A percentile compares a stretch with the other conserved stretches of the same genome.
These are phyloP conservation scores for Malassezia japonica DNA, from an alignment of 1,284 basidiomycete species.

Conservation along the genomic window DNA sequence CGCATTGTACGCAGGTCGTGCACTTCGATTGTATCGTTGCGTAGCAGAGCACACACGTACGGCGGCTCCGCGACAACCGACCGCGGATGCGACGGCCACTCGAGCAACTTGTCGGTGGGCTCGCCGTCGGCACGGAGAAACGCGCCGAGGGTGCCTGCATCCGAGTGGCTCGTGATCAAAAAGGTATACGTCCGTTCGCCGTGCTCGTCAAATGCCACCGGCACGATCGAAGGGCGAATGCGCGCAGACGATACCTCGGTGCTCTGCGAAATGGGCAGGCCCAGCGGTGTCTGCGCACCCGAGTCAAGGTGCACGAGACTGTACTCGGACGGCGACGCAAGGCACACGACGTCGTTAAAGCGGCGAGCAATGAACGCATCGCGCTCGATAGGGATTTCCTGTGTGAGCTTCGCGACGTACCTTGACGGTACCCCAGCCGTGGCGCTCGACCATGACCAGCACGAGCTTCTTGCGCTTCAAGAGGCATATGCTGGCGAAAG, in stretches of 20 bases:
- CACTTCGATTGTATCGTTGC: conserved; percentile 39
- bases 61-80: conserved; percentile 27
- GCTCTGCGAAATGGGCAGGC: conserved; percentile 43
- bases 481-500: conserved; percentile 31
- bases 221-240: conserved; percentile 37
- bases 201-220: conserved; percentile 22
- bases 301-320: conserved; percentile 32
- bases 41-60: conserved; percentile 32
- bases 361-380: conserved; percentile 40
- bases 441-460: conserved; percentile 28
- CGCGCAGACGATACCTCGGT: conserved; percentile 33
- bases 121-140: conserved; percentile 40
- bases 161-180: conserved; percentile 41
- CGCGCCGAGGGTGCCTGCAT: conserved; percentile 36
- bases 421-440: conserved; percentile 24
- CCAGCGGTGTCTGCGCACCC: conserved; percentile 26
- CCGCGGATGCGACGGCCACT: conserved; percentile 45
- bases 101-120: conserved; percentile 38
- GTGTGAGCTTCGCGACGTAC: no score
- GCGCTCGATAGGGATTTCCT: conserved; percentile 34
- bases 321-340: conserved; percentile 40
- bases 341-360: conserved; percentile 33
- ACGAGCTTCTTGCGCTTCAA: conserved; percentile 34
- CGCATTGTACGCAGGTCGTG: conserved; percentile 24
- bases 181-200: conserved; percentile 17